Base-by-base conservation (phyloP, 148 eudicot genomes). In the Vaccinium darrowii region DNA sequence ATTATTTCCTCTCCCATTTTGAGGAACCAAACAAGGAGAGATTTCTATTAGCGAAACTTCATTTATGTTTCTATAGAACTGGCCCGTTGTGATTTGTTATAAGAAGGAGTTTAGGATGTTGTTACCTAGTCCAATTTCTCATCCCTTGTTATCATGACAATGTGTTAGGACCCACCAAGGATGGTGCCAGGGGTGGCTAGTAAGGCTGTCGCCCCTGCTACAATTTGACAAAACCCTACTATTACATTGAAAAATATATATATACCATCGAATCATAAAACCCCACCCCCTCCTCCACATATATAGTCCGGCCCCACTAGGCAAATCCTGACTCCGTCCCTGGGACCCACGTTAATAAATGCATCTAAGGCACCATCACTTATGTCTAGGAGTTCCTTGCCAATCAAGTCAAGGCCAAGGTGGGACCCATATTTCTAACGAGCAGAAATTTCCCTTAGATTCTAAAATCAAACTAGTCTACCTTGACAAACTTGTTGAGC, bases 21-120 rank as follows among this genome's bases (percentile, higher is more conserved):
- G 72, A 60, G 82, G 30, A 58, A 58, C 82, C 82, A 58, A 80
- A 58, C 82, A 80, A 5, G 72, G 19, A 14, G 81, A n/a, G 16
- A 62, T 39, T 36, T 80, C 33, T 14, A 19, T 8, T 21, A 25
- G 25, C 14, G 73, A 25, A 67, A 67, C 36, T 67, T 11, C 11
- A 67, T 65, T 25, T 65, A 4, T 65, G 1, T 65, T 65, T 65
- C 4, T 4, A 15, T 25, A 65, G 14, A 25, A 23, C 3, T 11
- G 72, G 15, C 33, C 14, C 10, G 15, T 25, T 65, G 36, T 25
- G 72, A 25, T 65, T 67, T 4, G 10, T 11, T 12, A 5, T 25
- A 6, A 67, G 13, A 14, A 67, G 5, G 11, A 23, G 11, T 25
- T 67, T 67, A 11, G 73, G 39, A 36, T 0, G 1, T 33, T 25